A percentile compares a stretch with the other conserved stretches of the same genome.
Conservation (phyloP, 192 early-diverging fungal species). For the Chytriomyces sp. region DNA sequence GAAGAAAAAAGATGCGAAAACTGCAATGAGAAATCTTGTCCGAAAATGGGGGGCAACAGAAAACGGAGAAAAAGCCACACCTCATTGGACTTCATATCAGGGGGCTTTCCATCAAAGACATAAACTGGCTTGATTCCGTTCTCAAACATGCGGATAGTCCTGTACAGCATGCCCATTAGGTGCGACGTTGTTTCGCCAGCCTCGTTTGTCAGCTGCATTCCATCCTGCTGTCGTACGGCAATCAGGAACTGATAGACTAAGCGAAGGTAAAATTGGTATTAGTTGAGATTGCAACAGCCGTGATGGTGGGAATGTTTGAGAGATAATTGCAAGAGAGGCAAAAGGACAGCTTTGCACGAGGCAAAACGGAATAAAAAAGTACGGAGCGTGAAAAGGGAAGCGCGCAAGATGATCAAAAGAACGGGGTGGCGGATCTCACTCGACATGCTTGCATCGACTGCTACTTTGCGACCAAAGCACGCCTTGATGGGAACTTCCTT, state of each 20-base stretch:
- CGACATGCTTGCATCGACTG: constrained; percentile 96
- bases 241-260: constrained; percentile 96
- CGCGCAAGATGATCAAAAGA: no score
- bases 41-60: not conserved
- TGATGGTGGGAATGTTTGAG: no score
- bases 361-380: no score
- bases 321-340: no score
- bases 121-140: constrained; percentile 96
- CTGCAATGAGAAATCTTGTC: not conserved
- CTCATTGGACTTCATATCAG: constrained; percentile 88
- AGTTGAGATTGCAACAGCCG: no score
- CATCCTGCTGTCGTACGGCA: constrained; percentile 86
- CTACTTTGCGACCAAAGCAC: constrained; percentile 56
- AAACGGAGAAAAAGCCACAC: constrained; percentile 45
- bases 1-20: constrained; percentile 1
- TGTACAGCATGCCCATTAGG: constrained; percentile 95
- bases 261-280: no score
- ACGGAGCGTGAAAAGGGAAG: no score
- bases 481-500: constrained; percentile 52
- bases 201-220: constrained; percentile 86
- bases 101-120: constrained; percentile 98
- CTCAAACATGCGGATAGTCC: constrained; percentile 95
- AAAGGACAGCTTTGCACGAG: no score
- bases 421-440: constrained; percentile 15
- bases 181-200: constrained; percentile 94